A percentile compares a stretch with the other conserved stretches of the same genome.
phyloP scores from a whole-genome alignment of 164 flowering plant genomes.

The Dillenia suffruticosa region DNA sequence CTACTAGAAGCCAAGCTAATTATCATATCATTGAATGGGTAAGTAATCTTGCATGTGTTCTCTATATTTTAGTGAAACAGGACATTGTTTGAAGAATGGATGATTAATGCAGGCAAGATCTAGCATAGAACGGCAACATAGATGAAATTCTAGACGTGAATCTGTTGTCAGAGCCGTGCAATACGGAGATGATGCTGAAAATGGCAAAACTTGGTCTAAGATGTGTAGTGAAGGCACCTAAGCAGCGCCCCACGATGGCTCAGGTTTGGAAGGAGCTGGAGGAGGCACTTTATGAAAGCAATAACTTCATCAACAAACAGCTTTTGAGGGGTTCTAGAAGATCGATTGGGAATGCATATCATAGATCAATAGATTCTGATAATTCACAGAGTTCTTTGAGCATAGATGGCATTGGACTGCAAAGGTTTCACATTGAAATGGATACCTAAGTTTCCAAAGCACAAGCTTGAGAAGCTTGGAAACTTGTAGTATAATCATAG shows the following conservation, averaged over 20 bases:
- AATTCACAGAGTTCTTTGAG: conserved; percentile 40
- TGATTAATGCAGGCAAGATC: conserved; percentile 47
- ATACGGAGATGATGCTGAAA: conserved; percentile 61
- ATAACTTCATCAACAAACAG: conserved; percentile 11
- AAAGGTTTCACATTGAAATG: conserved; percentile 57
- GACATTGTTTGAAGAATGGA: not conserved
- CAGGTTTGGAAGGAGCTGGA: conserved; percentile 58
- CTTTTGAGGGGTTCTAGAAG: conserved; percentile 13
- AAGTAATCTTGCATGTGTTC: conserved; percentile 4
- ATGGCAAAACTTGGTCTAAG: conserved; percentile 56
- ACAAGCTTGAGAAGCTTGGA: conserved; percentile 51
- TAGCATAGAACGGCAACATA: conserved; percentile 39
- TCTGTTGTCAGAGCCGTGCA: conserved; percentile 51
- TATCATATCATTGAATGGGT: conserved; percentile 65
- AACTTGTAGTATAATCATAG: conserved; percentile 31
- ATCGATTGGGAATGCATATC: not conserved
- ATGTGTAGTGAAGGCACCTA: conserved; percentile 49
- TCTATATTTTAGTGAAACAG: not conserved
- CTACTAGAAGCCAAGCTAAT: conserved; percentile 9
- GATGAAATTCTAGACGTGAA: conserved; percentile 58
- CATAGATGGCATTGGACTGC: conserved; percentile 43
- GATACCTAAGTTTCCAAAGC: conserved; percentile 44
- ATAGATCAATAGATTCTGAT: conserved; percentile 12
- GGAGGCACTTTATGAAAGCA: conserved; percentile 31
- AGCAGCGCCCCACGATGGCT: conserved; percentile 63